Base-by-base conservation (phyloP, 306 rosid species). In the Vigna unguiculata region DNA sequence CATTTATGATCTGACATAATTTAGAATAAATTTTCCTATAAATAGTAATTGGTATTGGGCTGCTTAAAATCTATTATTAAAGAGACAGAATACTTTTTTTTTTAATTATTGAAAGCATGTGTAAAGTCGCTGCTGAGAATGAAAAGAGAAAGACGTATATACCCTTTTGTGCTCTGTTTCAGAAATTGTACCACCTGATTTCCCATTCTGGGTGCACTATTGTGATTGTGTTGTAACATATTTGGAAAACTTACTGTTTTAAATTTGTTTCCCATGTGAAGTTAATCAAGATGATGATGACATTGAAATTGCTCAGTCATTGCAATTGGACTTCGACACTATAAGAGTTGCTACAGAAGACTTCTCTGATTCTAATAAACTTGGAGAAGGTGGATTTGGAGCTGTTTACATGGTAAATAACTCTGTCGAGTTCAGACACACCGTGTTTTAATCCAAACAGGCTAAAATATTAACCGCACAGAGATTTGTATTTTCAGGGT, bases 331-430 rank as follows among this genome's bases (percentile, higher is more conserved):
- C 69, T 77, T 72, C 5, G 76, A 81, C 3, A 72, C 74, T 40
- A 66, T 80, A 12, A 45, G 62, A 52, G 43, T 60, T 24, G 80
- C 87, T 45, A 84, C 82, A 32, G 38, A 12, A 41, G 71, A 81
- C 47, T 84, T 84, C 57, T 77, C 85, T 1, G 28, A 72, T 52
- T n/a, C 63, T 13, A 84, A 84, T 80, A 84, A 72, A 21, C 69
- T 84, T 25, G 85, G 82, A 41, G 51, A 84, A 48, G 87, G 85
- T 1, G 87, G 85, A 66, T 84, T 81, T 51, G 87, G 87, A 62
- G 20, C 68, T 0, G 87, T 84, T 32, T 80, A 80, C 17, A 7
- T 2, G 69, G 87, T 84, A 80, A 57, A 15, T 59, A 28, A 59
- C 65, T 25, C 19, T 1, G 10, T 25, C 20, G 1, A 59, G 28